phyloP scores from a whole-genome alignment of 2,329 filamentous ascomycete genomes.

The Talaromyces rugulosus region DNA sequence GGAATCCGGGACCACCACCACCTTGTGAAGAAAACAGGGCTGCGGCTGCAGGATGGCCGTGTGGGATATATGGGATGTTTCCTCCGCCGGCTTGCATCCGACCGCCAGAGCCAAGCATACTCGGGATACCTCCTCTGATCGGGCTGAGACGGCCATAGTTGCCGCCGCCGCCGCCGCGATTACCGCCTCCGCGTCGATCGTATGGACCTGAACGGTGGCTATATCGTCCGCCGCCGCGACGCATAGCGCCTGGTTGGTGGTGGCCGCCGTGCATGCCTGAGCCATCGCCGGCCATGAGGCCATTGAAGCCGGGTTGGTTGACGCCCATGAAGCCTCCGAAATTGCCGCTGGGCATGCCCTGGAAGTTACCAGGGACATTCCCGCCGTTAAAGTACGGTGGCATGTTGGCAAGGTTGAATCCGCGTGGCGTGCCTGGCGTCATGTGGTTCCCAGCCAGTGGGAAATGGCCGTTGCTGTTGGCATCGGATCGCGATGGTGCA shows the following conservation, averaged over 20 bases:
- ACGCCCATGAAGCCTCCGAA: conserved; percentile 32
- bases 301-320: conserved; percentile 26
- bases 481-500: conserved; percentile 85
- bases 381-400: conserved; percentile 54
- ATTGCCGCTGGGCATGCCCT: conserved; percentile 24
- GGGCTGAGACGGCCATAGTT: conserved; percentile 47
- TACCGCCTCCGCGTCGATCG: conserved; percentile 55
- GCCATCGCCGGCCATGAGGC: conserved; percentile 37
- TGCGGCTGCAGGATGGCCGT: conserved; percentile 38
- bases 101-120: conserved; percentile 31
- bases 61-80: conserved; percentile 29
- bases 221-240: conserved; percentile 61
- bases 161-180: conserved; percentile 47
- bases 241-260: conserved; percentile 62
- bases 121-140: conserved; percentile 28
- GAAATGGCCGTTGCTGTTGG: conserved; percentile 94
- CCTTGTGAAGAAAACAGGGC: background rate
- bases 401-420: conserved; percentile 79
- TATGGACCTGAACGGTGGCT: conserved; percentile 68
- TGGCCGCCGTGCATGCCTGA: conserved; percentile 17
- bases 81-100: conserved; percentile 28
- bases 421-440: conserved; percentile 78
- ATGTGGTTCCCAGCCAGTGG: conserved; percentile 72
- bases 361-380: conserved; percentile 34
- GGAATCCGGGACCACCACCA: conserved; percentile 33